Evolutionary conservation across 257 asterid genomes (phyloP).

Genomic region (Scutellaria baicalensis): DNA sequence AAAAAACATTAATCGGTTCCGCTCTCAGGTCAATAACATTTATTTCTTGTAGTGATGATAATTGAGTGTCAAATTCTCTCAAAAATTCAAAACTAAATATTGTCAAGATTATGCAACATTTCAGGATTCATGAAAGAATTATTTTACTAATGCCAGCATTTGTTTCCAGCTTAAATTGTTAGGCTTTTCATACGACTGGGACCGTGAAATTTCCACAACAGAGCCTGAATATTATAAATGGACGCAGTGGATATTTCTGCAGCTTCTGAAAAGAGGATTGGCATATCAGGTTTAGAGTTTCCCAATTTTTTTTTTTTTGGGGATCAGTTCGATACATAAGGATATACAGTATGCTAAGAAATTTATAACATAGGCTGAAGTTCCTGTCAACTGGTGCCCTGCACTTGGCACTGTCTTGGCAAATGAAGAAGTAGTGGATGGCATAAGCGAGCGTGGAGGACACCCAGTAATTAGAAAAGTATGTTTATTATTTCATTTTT

Average conservation of each 20-base stretch:
- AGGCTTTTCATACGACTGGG: constrained; percentile 99
- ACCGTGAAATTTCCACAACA: constrained; percentile 93
- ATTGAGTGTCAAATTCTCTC: background rate
- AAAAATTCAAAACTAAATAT: too few species aligned
- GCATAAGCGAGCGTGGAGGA: constrained; percentile 99
- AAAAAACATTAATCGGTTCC: constrained; percentile 76
- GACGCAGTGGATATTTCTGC: constrained; percentile 99
- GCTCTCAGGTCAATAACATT: constrained; percentile 53
- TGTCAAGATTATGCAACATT: too few species aligned
- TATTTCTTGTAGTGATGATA: background rate
- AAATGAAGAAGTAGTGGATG: constrained; percentile 96
- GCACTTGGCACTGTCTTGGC: constrained; percentile 99
- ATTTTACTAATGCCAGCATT: constrained; percentile 23
- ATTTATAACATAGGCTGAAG: constrained; percentile 67
- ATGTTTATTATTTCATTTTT: background rate
- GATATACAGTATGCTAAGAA: constrained; percentile 13
- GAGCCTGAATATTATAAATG: constrained; percentile 95
- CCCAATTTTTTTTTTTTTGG: background rate
- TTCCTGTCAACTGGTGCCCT: constrained; percentile 99
- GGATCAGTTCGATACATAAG: background rate
- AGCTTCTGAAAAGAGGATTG: constrained; percentile 86
- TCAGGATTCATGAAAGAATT: too few species aligned
- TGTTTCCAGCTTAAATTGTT: constrained; percentile 75
- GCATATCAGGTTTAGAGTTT: constrained; percentile 77
- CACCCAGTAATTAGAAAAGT: constrained; percentile 96